These are phyloP conservation scores for Solanum medicagineum DNA, from an alignment of 257 asterid genomes.

Conservation along the genomic window DNA sequence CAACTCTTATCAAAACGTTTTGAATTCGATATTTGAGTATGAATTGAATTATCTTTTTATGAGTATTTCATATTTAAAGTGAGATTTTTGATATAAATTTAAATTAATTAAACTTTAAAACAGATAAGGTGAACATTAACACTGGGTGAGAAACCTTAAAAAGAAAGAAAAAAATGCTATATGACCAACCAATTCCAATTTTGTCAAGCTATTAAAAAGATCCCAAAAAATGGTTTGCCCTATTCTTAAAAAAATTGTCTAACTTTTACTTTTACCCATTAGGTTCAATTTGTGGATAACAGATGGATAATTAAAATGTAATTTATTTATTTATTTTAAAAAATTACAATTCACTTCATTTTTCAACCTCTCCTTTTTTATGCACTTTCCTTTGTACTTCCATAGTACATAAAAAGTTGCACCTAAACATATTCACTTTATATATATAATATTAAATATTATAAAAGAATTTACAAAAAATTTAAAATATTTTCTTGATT, in stretches of 20 bases:
- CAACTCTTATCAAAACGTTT: neutral
- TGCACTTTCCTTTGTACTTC: slow-evolving; percentile 25
- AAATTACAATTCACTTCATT: neutral
- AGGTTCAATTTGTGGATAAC: neutral
- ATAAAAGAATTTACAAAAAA: neutral
- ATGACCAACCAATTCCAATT: neutral
- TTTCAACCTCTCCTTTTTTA: slow-evolving; percentile 13
- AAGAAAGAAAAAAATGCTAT: neutral
- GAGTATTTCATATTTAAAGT: neutral
- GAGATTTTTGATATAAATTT: neutral
- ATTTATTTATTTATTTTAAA: neutral
- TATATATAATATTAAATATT: too few relatives aligned
- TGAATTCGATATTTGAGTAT: neutral
- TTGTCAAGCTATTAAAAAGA: neutral
- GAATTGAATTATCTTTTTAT: neutral
- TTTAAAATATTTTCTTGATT: slow-evolving; percentile 20
- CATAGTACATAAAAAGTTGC: slow-evolving; percentile 8
- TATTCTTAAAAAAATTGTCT: neutral
- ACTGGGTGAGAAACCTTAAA: neutral
- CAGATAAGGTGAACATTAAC: neutral
- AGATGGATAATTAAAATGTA: neutral
- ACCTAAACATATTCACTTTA: slow-evolving; percentile 8
- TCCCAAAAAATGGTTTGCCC: neutral
- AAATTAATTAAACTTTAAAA: neutral
- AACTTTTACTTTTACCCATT: neutral